These are phyloP conservation scores for Trichophyton benhamiae DNA, from an alignment of 2,329 filamentous ascomycete genomes.

Conservation along the genomic window DNA sequence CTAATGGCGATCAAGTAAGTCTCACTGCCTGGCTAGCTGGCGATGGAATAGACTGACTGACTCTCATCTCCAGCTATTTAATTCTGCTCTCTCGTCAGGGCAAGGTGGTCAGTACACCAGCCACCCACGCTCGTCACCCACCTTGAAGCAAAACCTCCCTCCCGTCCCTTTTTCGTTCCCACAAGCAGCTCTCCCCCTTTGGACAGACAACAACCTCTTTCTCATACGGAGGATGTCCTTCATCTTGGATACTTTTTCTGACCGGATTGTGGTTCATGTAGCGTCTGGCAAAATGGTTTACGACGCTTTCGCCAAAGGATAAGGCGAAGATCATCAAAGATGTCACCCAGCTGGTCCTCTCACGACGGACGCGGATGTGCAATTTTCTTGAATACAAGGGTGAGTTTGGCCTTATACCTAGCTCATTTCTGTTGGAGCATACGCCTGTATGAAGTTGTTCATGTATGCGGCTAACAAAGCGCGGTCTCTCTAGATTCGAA, in stretches of 20 bases:
- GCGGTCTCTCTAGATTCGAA: conserved; percentile 63
- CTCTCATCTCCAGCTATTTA: conserved; percentile 57
- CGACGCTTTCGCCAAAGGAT: conserved; percentile 89
- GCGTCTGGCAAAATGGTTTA: conserved; percentile 99
- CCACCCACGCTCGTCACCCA: conserved; percentile 26
- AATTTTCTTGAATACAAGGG: conserved; percentile 99
- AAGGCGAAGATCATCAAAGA: conserved; percentile 99
- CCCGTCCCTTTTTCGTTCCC: neutral
- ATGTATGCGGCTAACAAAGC: conserved; percentile 10
- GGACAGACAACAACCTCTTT: conserved; percentile 15
- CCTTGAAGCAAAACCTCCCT: conserved; percentile 16
- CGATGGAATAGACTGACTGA: neutral
- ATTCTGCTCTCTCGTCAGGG: conserved; percentile 96
- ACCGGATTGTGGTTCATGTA: conserved; percentile 30
- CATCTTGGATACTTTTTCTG: neutral
- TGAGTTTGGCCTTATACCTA: conserved; percentile 25
- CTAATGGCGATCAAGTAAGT: conserved; percentile 46
- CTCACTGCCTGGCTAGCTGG: neutral
- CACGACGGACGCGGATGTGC: conserved; percentile 95
- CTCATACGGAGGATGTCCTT: conserved; percentile 11
- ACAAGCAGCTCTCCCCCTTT: neutral
- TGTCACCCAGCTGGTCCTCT: conserved; percentile 92
- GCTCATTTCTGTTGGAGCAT: neutral
- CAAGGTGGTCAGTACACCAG: conserved; percentile 69
- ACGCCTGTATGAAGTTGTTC: neutral